phyloP scores from a whole-genome alignment of 2,329 filamentous ascomycete genomes.

The Laburnicola sp. region DNA sequence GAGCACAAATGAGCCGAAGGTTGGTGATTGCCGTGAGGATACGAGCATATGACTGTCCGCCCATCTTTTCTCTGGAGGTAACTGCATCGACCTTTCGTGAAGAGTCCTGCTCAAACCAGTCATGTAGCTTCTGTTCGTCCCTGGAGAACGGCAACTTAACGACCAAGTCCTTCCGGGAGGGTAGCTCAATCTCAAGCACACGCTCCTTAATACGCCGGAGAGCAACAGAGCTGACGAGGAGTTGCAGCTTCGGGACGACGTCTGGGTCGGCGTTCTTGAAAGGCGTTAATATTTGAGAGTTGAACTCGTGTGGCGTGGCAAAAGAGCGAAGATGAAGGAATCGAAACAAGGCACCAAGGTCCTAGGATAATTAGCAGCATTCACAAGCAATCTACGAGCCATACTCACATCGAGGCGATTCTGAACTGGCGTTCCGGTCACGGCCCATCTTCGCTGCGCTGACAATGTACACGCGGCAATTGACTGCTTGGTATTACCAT shows the following conservation, averaged over 20 bases:
- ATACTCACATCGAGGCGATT: conserved; percentile 68
- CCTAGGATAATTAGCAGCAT: conserved; percentile 42
- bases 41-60: conserved; percentile 88
- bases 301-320: conserved; percentile 74
- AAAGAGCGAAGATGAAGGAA: conserved; percentile 87
- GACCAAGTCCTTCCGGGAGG: conserved; percentile 71
- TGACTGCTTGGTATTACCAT: conserved; percentile 77
- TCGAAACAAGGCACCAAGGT: conserved; percentile 81
- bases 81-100: conserved; percentile 78
- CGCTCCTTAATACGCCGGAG: conserved; percentile 86
- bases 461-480: conserved; percentile 80
- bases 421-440: conserved; percentile 96
- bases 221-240: conserved; percentile 93
- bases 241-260: conserved; percentile 80
- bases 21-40: conserved; percentile 90
- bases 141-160: conserved; percentile 74
- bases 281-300: conserved; percentile 76
- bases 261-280: conserved; percentile 86
- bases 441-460: conserved; percentile 85
- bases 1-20: conserved; percentile 86
- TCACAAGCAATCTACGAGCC: not conserved
- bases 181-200: conserved; percentile 68
- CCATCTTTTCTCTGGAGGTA: conserved; percentile 65
- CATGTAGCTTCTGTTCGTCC: conserved; percentile 77
- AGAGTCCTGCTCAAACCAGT: conserved; percentile 81